phyloP scores from a whole-genome alignment of 352 stramenopile genomes.

The Salisapilia sapeloensis region DNA sequence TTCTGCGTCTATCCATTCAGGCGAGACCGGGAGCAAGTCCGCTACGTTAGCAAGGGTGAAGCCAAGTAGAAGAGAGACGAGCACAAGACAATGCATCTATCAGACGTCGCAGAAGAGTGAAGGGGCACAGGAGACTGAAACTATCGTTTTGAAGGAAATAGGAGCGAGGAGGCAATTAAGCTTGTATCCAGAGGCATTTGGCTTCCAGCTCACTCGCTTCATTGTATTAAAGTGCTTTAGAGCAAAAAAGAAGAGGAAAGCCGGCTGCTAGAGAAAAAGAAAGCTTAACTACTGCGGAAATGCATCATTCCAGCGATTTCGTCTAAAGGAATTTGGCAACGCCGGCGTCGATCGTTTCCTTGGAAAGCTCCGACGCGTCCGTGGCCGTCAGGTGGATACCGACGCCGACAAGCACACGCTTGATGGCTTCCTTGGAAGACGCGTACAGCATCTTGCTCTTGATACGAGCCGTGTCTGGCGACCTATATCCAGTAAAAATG shows the following conservation, averaged over 20 bases:
- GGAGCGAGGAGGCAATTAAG: too few species aligned
- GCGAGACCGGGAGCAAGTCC: too few species aligned
- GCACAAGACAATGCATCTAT: too few species aligned
- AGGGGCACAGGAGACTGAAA: too few species aligned
- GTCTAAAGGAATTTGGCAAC: slow-evolving; percentile 83
- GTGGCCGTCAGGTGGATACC: slow-evolving; percentile 91
- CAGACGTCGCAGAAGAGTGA: too few species aligned
- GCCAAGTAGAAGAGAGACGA: too few species aligned
- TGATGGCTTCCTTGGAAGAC: slow-evolving; percentile 90
- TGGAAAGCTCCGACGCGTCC: slow-evolving; percentile 76
- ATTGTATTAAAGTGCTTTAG: too few species aligned
- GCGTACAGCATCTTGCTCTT: slow-evolving; percentile 94
- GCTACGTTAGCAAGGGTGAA: slow-evolving; percentile 1
- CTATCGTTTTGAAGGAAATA: too few species aligned
- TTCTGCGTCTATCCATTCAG: slow-evolving; percentile 10
- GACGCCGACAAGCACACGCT: slow-evolving; percentile 87
- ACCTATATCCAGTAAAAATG: slow-evolving; percentile 16
- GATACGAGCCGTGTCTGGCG: slow-evolving; percentile 84
- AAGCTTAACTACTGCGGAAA: not conserved
- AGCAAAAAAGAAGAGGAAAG: not conserved
- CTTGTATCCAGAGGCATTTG: too few species aligned
- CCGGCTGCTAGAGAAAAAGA: not conserved
- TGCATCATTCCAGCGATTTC: not conserved
- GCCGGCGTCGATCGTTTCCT: slow-evolving; percentile 62
- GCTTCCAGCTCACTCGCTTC: too few species aligned